These are phyloP conservation scores for Phialophora verrucosa DNA, from an alignment of 2,329 filamentous ascomycete species.

Conservation along the genomic window DNA sequence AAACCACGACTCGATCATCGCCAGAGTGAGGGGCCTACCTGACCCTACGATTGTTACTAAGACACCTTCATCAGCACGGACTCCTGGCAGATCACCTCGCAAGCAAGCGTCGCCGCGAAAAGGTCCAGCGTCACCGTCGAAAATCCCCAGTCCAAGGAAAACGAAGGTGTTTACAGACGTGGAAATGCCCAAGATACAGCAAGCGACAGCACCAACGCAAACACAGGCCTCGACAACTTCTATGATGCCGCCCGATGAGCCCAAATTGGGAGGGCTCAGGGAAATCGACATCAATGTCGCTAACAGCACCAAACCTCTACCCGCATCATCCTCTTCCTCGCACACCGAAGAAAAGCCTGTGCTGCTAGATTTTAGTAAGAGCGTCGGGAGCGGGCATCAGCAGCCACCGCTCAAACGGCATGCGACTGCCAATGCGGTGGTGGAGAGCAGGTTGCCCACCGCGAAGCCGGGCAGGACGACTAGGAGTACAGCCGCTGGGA, in stretches of 20 bases:
- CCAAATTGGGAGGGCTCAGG: constrained; percentile 46
- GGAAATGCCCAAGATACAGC: constrained; percentile 45
- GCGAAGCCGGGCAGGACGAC: constrained; percentile 25
- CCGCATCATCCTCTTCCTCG: constrained; percentile 24
- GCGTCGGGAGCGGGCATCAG: constrained; percentile 28
- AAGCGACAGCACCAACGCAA: constrained; percentile 41
- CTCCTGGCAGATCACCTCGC: constrained; percentile 38
- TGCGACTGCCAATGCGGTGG: constrained; percentile 35
- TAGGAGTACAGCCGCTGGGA: constrained; percentile 23
- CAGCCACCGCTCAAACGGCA: constrained; percentile 36
- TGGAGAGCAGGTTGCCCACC: constrained; percentile 31
- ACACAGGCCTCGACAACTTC: constrained; percentile 33
- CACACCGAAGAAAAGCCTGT: constrained; percentile 38
- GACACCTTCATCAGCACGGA: constrained; percentile 41
- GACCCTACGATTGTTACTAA: constrained; percentile 35
- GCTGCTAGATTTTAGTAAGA: constrained; percentile 35
- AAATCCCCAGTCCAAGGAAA: constrained; percentile 54
- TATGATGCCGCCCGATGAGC: constrained; percentile 8
- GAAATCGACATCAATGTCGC: constrained; percentile 59
- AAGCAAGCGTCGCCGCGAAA: constrained; percentile 38
- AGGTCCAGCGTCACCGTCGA: constrained; percentile 33
- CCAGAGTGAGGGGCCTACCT: constrained; percentile 54
- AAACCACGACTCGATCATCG: constrained; percentile 62
- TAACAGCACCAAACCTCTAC: constrained; percentile 30
- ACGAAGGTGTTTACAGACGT: constrained; percentile 60